Base-by-base conservation (phyloP, 2,329 filamentous ascomycete genomes). In the Phialemoniopsis sp. region DNA sequence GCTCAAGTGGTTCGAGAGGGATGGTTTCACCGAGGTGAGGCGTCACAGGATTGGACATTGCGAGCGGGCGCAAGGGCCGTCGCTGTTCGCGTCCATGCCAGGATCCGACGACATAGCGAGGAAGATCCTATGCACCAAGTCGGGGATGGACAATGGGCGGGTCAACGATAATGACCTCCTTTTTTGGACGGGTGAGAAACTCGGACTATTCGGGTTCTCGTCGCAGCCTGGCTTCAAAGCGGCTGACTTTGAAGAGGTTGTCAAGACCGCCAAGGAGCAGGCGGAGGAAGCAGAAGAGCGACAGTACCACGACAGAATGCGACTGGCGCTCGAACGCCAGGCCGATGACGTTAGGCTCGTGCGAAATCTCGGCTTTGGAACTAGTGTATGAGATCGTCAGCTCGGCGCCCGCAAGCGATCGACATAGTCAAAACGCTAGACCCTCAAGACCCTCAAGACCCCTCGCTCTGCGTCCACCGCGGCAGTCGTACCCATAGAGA, bases 1-100 rank as follows among this genome's bases (percentile, higher is more conserved):
- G 37, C 61, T 97, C 46, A 91, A 89, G 58, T 97, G 91, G 90
- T 80, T 94, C 33, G 91, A 97, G 61, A 74, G 90, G 29, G 89
- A 96, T 54, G 89, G 87, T 1, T 70, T 72, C 44, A 81, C 77
- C 6, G 76, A 82, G 48, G 73, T 76, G 32, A 67, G 78, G 36
- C 61, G 65, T 45, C 64, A 72, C 45, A 71, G 65, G 47, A 73
- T 83, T 19, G 76, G 79, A 2, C 68, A 78, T 42, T 75, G 73
- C 50, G 70, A 77, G 43, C 53, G 60, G 35, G 56, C 63, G 18
- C 64, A 66, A 32, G 63, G 65, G 8, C 57, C 62, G 8, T 76
- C 72, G 9, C 63, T 77, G 18, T 81, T 77, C 54, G 67, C 62
- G 18, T 69, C 62, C 21, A 71, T 67, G 67, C 68, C 65, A 12